phyloP scores from a whole-genome alignment of 768 basidiomycete genomes.

The Phylloporus scabripes region DNA sequence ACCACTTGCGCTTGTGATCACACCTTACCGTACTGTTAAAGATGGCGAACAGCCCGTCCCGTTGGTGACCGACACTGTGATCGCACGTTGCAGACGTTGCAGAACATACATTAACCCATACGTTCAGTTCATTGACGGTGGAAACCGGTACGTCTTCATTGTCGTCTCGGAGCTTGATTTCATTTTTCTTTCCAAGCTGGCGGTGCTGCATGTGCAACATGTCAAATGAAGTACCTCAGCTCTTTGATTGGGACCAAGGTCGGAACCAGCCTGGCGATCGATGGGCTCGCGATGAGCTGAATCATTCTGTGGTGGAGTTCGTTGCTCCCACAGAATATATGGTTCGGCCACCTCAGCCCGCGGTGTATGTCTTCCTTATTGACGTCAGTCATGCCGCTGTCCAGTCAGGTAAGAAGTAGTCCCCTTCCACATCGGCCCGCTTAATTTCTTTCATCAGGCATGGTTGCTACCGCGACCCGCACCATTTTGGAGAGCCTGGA shows the following conservation, averaged over 20 bases:
- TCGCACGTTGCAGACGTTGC: conserved; percentile 93
- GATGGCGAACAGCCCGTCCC: conserved; percentile 82
- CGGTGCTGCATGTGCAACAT: conserved; percentile 99
- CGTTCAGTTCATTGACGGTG: conserved; percentile 96
- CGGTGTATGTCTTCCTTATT: conserved; percentile 94
- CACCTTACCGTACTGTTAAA: conserved; percentile 83
- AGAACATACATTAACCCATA: conserved; percentile 97
- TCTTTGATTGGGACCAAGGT: conserved; percentile 97
- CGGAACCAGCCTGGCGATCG: conserved; percentile 93
- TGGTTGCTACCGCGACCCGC: conserved; percentile 97
- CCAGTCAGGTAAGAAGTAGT: conserved; percentile 64
- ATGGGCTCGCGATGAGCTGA: conserved; percentile 91
- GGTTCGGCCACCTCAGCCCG: conserved; percentile 97
- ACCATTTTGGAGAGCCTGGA: conserved; percentile 95
- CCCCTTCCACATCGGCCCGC: not conserved
- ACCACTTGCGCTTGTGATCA: conserved; percentile 83
- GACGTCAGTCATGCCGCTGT: conserved; percentile 93
- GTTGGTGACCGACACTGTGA: conserved; percentile 89
- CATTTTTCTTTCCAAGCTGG: conserved; percentile 53
- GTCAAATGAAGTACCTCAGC: conserved; percentile 96
- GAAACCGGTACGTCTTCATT: conserved; percentile 60
- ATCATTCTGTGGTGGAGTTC: conserved; percentile 91
- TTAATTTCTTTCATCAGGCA: conserved; percentile 46
- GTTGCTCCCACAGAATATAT: conserved; percentile 99
- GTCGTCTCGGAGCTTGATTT: not conserved